These are phyloP conservation scores for Eucalyptus curtisii DNA, from an alignment of 345 rosid genomes.

Conservation along the genomic window DNA sequence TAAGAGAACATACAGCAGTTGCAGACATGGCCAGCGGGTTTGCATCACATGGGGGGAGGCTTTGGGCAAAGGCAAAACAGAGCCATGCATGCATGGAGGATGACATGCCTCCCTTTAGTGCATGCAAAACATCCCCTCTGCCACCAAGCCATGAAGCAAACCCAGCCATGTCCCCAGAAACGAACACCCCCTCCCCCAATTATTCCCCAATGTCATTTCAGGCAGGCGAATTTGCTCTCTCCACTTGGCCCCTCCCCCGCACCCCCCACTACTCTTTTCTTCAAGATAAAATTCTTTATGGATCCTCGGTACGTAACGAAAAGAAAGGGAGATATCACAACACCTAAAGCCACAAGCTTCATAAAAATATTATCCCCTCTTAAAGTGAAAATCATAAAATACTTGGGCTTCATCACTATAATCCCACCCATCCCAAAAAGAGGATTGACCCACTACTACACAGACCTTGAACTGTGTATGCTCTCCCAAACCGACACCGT, in stretches of 20 bases:
- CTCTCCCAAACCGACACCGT: background rate
- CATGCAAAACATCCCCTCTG: slow-evolving; percentile 8
- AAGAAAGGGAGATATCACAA: background rate
- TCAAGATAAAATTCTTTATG: slow-evolving; percentile 15
- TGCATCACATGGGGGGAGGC: slow-evolving; percentile 25
- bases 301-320: background rate
- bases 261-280: background rate
- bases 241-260: background rate
- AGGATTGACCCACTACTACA: background rate
- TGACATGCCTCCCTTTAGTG: slow-evolving; percentile 25
- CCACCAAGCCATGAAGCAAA: background rate
- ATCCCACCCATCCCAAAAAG: background rate
- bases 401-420: background rate
- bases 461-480: background rate
- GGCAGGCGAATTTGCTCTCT: background rate
- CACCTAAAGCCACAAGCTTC: background rate
- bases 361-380: background rate
- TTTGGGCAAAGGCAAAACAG: background rate
- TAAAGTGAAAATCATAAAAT: background rate
- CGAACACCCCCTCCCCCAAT: background rate
- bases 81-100: background rate
- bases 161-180: background rate
- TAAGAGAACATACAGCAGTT: background rate
- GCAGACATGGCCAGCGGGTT: background rate
- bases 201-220: slow-evolving; percentile 13